These are phyloP conservation scores for Leucaena leucocephala DNA, from an alignment of 306 rosid species.

Conservation along the genomic window DNA sequence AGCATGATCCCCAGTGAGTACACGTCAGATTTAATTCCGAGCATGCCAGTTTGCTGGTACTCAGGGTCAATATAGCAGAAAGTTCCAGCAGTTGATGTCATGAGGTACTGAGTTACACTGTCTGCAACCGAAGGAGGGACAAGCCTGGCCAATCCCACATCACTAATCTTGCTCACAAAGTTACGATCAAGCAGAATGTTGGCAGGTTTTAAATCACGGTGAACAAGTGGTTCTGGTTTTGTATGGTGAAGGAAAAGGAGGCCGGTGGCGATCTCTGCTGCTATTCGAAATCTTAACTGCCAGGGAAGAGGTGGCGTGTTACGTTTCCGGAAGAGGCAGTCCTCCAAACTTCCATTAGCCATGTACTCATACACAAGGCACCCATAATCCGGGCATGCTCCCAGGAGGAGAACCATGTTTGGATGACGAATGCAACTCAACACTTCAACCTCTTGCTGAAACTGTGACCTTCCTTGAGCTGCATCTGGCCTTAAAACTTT, in stretches of 20 bases:
- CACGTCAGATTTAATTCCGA: conserved; percentile 83
- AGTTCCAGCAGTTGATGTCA: conserved; percentile 95
- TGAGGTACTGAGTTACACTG: conserved; percentile 74
- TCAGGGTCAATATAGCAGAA: conserved; percentile 96
- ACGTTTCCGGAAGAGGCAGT: conserved; percentile 67
- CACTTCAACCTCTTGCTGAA: conserved; percentile 87
- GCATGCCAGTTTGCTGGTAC: conserved; percentile 92
- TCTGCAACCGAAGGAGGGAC: conserved; percentile 85
- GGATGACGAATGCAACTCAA: conserved; percentile 89
- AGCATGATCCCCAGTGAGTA: conserved; percentile 91
- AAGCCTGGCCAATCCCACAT: conserved; percentile 97
- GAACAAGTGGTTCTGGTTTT: conserved; percentile 91
- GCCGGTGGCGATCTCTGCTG: conserved; percentile 87
- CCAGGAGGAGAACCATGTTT: conserved; percentile 93
- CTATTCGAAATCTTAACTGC: conserved; percentile 82
- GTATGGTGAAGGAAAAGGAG: conserved; percentile 85
- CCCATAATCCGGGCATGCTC: conserved; percentile 91
- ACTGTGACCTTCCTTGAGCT: conserved; percentile 76
- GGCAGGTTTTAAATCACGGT: conserved; percentile 87
- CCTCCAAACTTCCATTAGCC: conserved; percentile 94
- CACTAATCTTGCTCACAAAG: conserved; percentile 92
- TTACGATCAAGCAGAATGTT: conserved; percentile 87
- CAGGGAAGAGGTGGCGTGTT: conserved; percentile 68
- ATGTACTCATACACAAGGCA: conserved; percentile 89
- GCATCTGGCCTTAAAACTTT: conserved; percentile 80